Conservation (phyloP, 2,329 filamentous ascomycete species). For the Sarocladium kiliense region DNA sequence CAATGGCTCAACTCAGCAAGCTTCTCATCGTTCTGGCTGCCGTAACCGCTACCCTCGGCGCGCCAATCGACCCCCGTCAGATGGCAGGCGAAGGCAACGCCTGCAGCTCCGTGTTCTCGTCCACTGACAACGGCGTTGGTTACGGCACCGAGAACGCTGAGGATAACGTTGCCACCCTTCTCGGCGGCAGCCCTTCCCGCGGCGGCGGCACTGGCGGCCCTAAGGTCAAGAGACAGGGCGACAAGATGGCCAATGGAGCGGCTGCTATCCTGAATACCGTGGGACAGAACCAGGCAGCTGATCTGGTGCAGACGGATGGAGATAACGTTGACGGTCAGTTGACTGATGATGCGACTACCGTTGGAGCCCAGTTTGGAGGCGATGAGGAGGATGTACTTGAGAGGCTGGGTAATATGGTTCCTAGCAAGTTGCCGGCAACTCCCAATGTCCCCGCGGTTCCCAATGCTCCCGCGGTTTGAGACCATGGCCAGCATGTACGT, state of each 20-base stretch:
- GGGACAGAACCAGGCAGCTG: neutral
- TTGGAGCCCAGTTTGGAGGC: constrained; percentile 8
- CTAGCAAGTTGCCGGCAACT: neutral
- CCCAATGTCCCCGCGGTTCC: too few relatives aligned
- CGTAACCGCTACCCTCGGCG: neutral
- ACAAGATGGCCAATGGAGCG: constrained; percentile 12
- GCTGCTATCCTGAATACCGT: constrained; percentile 2
- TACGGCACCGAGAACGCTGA: constrained; percentile 12
- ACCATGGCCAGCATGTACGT: too few relatives aligned
- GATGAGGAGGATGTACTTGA: constrained; percentile 11
- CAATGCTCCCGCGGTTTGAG: too few relatives aligned
- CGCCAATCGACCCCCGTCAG: constrained; percentile 8
- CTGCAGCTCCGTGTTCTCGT: constrained; percentile 10
- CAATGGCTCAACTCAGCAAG: neutral
- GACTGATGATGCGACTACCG: constrained; percentile 10
- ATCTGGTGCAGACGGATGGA: constrained; percentile 9
- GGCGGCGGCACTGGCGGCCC: neutral
- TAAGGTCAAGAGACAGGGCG: constrained; percentile 11
- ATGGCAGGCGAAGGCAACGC: constrained; percentile 11
- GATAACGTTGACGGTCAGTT: constrained; percentile 12
- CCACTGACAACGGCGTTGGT: constrained; percentile 13
- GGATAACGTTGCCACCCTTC: constrained; percentile 8
- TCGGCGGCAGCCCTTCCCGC: neutral
- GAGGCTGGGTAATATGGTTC: neutral
- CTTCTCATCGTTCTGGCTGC: neutral